A percentile compares a stretch with the other conserved stretches of the same genome.
phyloP scores from a whole-genome alignment of 805 yeast species.

The Priceomyces haplophilus region DNA sequence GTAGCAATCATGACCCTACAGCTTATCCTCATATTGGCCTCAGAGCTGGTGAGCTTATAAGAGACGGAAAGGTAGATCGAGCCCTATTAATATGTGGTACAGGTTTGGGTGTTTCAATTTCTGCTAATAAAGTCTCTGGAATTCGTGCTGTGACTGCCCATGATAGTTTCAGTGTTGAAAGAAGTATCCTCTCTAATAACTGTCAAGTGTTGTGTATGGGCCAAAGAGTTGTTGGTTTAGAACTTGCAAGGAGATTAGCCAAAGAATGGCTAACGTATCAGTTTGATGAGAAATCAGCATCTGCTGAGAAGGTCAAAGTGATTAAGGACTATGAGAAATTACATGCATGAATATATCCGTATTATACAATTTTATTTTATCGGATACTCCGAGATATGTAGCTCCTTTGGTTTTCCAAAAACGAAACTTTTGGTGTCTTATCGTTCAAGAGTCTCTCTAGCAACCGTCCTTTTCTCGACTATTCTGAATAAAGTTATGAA shows the following conservation, averaged over 20 bases:
- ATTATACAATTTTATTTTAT: background rate
- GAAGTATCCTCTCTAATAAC: constrained; percentile 42
- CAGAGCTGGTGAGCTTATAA: constrained; percentile 40
- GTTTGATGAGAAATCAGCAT: constrained; percentile 38
- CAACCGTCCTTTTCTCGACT: no score
- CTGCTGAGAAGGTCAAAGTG: constrained; percentile 41
- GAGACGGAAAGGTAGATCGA: constrained; percentile 41
- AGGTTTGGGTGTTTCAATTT: constrained; percentile 48
- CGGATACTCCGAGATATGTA: background rate
- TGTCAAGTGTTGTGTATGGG: constrained; percentile 49
- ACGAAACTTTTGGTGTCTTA: no score
- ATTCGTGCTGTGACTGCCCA: constrained; percentile 50
- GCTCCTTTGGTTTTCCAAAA: background rate
- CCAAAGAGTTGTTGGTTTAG: constrained; percentile 43
- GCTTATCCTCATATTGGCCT: constrained; percentile 46
- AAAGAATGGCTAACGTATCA: constrained; percentile 43
- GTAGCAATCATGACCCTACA: constrained; percentile 25
- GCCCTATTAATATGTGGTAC: constrained; percentile 48
- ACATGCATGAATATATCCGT: background rate
- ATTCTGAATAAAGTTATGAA: no score
- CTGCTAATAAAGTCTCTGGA: constrained; percentile 47
- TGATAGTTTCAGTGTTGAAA: constrained; percentile 45
- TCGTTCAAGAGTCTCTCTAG: background rate
- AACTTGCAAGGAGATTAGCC: constrained; percentile 42
- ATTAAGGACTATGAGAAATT: constrained; percentile 23